phyloP scores from a whole-genome alignment of 2,329 filamentous ascomycete genomes.

The Curvularia lunata region DNA sequence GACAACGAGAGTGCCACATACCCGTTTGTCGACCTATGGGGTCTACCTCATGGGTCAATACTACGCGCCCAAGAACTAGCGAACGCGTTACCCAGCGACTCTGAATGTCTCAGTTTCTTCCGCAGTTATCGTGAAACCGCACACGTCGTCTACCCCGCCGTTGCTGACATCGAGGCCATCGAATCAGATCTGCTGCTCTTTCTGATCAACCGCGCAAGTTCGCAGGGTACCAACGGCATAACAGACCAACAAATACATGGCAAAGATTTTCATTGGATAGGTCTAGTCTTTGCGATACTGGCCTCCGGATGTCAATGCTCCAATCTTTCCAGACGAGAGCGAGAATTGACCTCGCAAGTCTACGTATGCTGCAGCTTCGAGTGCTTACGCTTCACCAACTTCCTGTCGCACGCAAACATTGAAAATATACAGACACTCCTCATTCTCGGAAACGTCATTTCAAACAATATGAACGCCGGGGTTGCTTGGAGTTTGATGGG shows the following conservation, averaged over 20 bases:
- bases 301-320: constrained; percentile 68
- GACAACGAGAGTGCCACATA: constrained; percentile 70
- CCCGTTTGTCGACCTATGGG: constrained; percentile 70
- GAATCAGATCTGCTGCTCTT: constrained; percentile 62
- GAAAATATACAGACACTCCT: constrained; percentile 68
- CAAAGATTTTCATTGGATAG: constrained; percentile 64
- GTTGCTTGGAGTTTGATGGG: constrained; percentile 67
- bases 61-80: constrained; percentile 64
- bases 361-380: constrained; percentile 71
- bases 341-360: constrained; percentile 68
- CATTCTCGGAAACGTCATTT: constrained; percentile 67
- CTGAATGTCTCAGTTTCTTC: constrained; percentile 65
- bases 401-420: constrained; percentile 65
- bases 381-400: constrained; percentile 68
- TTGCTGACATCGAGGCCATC: constrained; percentile 62
- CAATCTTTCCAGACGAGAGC: constrained; percentile 62
- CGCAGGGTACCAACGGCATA: constrained; percentile 52
- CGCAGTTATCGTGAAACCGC: constrained; percentile 64
- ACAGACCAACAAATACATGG: constrained; percentile 64
- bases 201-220: constrained; percentile 58
- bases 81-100: constrained; percentile 64
- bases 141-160: constrained; percentile 66
- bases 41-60: constrained; percentile 63
- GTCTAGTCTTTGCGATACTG: constrained; percentile 66
- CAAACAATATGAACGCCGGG: constrained; percentile 69